phyloP scores from a whole-genome alignment of 108 stramenopile genomes.

The Cyclotella cryptica region DNA sequence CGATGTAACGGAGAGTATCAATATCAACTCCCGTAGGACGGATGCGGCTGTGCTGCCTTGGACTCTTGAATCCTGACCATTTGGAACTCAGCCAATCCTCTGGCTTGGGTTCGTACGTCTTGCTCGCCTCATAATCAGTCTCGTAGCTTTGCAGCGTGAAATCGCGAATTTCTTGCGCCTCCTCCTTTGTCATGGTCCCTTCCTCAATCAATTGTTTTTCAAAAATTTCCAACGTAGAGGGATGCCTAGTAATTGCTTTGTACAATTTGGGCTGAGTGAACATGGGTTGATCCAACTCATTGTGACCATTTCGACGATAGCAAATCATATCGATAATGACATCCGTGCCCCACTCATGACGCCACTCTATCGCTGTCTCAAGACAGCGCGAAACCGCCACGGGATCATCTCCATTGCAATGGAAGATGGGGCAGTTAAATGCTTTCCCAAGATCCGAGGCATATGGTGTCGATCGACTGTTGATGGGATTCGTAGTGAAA shows the following conservation, averaged over 20 bases:
- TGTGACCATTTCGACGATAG: slow-evolving; percentile 99
- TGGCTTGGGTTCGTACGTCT: slow-evolving; percentile 83
- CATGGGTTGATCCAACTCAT: slow-evolving; percentile 99
- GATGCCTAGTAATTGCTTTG: slow-evolving; percentile 89
- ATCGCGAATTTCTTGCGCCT: slow-evolving; percentile 84
- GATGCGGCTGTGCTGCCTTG: slow-evolving; percentile 86
- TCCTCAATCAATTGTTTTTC: slow-evolving; percentile 82
- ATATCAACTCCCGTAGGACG: slow-evolving; percentile 94
- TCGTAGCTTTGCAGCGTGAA: slow-evolving; percentile 88
- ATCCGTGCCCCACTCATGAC: slow-evolving; percentile 96
- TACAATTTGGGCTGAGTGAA: slow-evolving; percentile 99
- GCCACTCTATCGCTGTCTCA: slow-evolving; percentile 97
- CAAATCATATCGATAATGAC: slow-evolving; percentile 99
- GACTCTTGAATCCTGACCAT: slow-evolving; percentile 96
- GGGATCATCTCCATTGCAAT: slow-evolving; percentile 99
- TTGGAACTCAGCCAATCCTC: slow-evolving; percentile 93
- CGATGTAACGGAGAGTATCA: slow-evolving; percentile 84
- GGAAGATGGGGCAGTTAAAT: slow-evolving; percentile 99
- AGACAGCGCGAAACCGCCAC: slow-evolving; percentile 94
- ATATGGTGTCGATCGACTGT: slow-evolving; percentile 96
- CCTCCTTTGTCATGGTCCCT: slow-evolving; percentile 86
- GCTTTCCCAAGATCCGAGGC: slow-evolving; percentile 98
- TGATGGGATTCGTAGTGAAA: slow-evolving; percentile 97
- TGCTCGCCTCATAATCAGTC: slow-evolving; percentile 89
- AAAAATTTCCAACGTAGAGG: slow-evolving; percentile 88